Evolutionary conservation across 2,329 filamentous ascomycete species (phyloP), one percentile per base, ranked within the genome.

Genomic region (Sporothrix humicola): DNA sequence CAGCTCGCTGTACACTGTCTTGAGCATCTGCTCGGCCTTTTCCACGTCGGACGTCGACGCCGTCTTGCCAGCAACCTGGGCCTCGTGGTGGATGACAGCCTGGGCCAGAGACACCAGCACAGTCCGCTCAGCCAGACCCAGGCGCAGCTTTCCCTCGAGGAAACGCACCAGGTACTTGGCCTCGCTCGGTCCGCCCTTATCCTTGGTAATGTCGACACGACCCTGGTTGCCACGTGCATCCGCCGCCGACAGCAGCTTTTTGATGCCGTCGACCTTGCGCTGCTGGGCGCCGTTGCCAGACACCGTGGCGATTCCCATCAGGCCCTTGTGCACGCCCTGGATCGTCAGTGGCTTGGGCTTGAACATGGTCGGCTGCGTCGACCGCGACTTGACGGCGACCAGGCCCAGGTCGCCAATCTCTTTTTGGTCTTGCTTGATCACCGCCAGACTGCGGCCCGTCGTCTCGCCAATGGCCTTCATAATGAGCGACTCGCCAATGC

Each of bases 381-480:
- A 93, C 82, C 95, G 90, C 83, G 94, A 98, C 85, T 98, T 98
- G 68, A 97, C 93, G 59, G 96, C 96, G 1, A 99, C 95, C 48
- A 98, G 85, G 12, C 96, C 96, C 12, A 99, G 87, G 81, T 99
- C 96, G 72, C 96, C 96, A 82, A 98, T 97, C 78, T 98, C 94
- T 79, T 96, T 94, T 80, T 99, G 96, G 78, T 98, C 95, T 68
- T 92, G 90, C 83, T 98, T 98, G 85, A 99, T 97, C 71, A 97
- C 91, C 52, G 91, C 88, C 65, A 98, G 83, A 79, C 91, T 97
- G 75, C 96, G 91, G 10, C 96, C 96, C 0, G 96, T 99, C 44
- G 91, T 92, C 83, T 98, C 95, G 12, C 95, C 95, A 79, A 99
- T 97, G 5, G 96, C 93, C 82, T 98, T 99, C 95, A 98, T 98